Conservation (phyloP, 2,329 filamentous ascomycete genomes). For the Raffaelea ambrosiae region DNA sequence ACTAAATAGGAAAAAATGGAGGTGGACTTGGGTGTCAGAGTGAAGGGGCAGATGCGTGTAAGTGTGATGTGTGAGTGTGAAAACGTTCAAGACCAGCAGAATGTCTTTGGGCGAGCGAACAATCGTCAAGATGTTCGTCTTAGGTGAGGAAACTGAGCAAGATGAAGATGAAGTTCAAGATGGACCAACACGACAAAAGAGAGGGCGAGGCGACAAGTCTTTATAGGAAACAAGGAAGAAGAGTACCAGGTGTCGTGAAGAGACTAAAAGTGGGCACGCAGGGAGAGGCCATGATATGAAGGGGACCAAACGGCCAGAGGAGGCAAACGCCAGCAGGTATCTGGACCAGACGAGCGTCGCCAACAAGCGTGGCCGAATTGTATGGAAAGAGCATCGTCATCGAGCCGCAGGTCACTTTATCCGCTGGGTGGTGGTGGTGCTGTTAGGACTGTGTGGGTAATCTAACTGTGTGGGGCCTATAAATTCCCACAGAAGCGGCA, state of each 20-base stretch:
- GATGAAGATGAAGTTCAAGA: not conserved
- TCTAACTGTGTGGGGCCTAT: not conserved
- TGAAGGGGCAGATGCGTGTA: not conserved
- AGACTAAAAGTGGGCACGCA: not conserved
- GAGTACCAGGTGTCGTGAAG: not conserved
- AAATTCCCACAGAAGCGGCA: not conserved
- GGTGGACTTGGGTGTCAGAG: not conserved
- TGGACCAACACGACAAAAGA: too few relatives aligned
- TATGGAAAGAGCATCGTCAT: not conserved
- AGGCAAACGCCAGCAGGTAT: not conserved
- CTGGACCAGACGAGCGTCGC: not conserved
- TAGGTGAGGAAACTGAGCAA: not conserved
- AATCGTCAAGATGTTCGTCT: slow-evolving; percentile 1
- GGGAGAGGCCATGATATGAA: not conserved
- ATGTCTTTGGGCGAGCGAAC: too few relatives aligned
- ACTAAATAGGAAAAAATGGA: not conserved
- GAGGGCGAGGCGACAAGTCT: not conserved
- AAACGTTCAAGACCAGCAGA: too few relatives aligned
- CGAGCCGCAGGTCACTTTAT: not conserved
- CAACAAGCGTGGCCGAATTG: not conserved
- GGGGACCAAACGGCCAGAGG: not conserved
- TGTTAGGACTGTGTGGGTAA: not conserved
- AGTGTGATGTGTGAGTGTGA: too few relatives aligned
- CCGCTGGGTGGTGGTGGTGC: not conserved
- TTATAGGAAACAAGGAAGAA: slow-evolving; percentile 2